Evolutionary conservation across 2,329 filamentous ascomycete species (phyloP), one percentile per base, ranked within the genome.

Genomic region (Herpotrichia juniperi): DNA sequence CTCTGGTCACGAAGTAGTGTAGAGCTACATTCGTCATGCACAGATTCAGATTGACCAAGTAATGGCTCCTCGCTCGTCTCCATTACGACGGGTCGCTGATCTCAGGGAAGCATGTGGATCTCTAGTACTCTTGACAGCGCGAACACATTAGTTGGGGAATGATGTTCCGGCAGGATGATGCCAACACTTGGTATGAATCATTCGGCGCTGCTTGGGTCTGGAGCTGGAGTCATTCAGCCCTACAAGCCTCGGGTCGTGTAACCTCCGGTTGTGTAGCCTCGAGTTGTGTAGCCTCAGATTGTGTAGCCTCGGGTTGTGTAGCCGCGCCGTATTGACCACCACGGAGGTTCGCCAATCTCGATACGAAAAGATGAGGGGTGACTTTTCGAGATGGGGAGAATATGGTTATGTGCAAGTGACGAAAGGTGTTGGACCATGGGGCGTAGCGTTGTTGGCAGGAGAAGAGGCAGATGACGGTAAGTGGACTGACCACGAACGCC

Each of bases 141-240:
- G 44, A 21, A 28, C 17, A 47, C 35, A 9, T 16, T 22, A 26
- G n/a, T 42, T 42, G 2, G 21, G 25, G 21, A 35, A 51, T 51
- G 43, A 46, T 40, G 22, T 46, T 30, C 39, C n/a, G 32, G 21
- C 47, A 51, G n/a, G 49, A n/a, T 25, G 26, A 37, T 17, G n/a
- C 30, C 24, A 42, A 14, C 25, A 24, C 22, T 34, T 22, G 10
- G 22, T 25, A 24, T 11, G 43, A 21, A 21, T 42, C 14, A 47
- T 47, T n/a, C 14, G 28, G 45, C 45, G 17, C 16, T 21, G 37
- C n/a, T 40, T 9, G 11, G 30, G 17, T 34, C 42, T 44, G 25
- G 28, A 6, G 5, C 12, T 9, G 10, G 19, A 24, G 37, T 24
- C 19, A 14, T 40, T 17, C 17, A 37, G 34, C 3, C 37, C 25